Percentiles rank a stretch among this genome's conserved stretches.
phyloP scores from a whole-genome alignment of 2,329 filamentous ascomycete genomes.

The Colletotrichum salicis region DNA sequence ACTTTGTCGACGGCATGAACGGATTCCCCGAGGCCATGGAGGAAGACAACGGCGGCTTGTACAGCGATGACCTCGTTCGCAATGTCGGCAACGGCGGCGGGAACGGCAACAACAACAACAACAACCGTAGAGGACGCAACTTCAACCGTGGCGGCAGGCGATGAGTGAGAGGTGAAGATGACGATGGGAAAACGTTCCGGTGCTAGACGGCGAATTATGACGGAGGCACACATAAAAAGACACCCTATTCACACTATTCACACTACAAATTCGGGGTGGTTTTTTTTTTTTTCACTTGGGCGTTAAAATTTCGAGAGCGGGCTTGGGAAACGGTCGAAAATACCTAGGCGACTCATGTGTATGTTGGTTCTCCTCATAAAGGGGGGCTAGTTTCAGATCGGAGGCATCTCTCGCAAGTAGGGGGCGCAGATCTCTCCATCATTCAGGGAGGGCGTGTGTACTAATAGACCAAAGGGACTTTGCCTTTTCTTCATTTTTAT shows the following conservation, averaged over 20 bases:
- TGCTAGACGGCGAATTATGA: neutral
- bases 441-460: neutral
- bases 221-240: neutral
- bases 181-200: neutral
- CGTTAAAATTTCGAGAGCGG: neutral
- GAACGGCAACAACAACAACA: neutral
- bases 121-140: conserved; percentile 39
- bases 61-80: conserved; percentile 60
- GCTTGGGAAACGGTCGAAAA: neutral
- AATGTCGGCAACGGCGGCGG: neutral
- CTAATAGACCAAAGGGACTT: neutral
- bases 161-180: neutral
- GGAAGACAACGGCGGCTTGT: conserved; percentile 51
- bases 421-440: neutral
- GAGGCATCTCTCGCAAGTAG: neutral
- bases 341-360: conserved; percentile 1
- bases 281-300: neutral
- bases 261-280: neutral
- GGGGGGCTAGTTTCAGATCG: neutral
- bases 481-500: neutral
- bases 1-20: conserved; percentile 63
- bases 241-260: neutral
- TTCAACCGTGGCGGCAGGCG: conserved; percentile 22
- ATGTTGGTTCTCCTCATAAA: neutral
- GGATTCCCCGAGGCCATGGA: conserved; percentile 64